These are phyloP conservation scores for Hypsizygus marmoreus DNA, from an alignment of 768 basidiomycete species.

Conservation along the genomic window DNA sequence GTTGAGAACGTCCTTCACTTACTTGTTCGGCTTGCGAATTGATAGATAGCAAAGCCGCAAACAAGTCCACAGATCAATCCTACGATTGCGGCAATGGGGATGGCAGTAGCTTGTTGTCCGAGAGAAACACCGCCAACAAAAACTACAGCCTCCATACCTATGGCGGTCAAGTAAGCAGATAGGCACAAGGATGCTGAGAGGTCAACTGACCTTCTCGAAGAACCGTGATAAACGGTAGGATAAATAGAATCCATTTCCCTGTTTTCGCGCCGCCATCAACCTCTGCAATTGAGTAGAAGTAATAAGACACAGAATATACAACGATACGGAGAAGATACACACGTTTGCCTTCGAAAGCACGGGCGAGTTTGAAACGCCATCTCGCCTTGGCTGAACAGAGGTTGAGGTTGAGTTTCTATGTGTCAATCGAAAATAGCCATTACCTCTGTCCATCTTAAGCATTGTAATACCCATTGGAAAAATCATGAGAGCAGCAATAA, in stretches of 20 bases:
- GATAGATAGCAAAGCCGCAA: slow-evolving; percentile 77
- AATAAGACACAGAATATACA: not conserved
- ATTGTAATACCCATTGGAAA: slow-evolving; percentile 93
- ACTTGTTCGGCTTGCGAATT: slow-evolving; percentile 76
- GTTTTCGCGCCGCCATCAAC: slow-evolving; percentile 51
- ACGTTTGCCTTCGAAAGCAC: slow-evolving; percentile 70
- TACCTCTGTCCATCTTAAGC: slow-evolving; percentile 88
- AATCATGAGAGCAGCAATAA: slow-evolving; percentile 79
- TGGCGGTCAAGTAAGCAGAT: not conserved
- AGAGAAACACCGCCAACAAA: slow-evolving; percentile 95
- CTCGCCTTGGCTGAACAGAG: slow-evolving; percentile 69
- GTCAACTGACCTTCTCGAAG: slow-evolving; percentile 73
- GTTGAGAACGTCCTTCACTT: slow-evolving; percentile 26
- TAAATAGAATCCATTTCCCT: slow-evolving; percentile 85
- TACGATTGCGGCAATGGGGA: slow-evolving; percentile 88
- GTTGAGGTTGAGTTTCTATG: not conserved
- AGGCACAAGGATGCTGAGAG: not conserved
- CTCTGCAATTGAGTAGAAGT: slow-evolving; percentile 29
- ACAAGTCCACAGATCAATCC: slow-evolving; percentile 79
- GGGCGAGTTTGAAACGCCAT: slow-evolving; percentile 88
- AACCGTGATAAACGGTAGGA: slow-evolving; percentile 90
- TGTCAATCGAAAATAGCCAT: not conserved
- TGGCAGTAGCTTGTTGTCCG: slow-evolving; percentile 76
- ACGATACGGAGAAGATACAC: slow-evolving; percentile 17
- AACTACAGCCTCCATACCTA: slow-evolving; percentile 86